Evolutionary conservation across 2,329 filamentous ascomycete species (phyloP), one percentile per base, ranked within the genome.

Genomic region (Botrytis deweyae): DNA sequence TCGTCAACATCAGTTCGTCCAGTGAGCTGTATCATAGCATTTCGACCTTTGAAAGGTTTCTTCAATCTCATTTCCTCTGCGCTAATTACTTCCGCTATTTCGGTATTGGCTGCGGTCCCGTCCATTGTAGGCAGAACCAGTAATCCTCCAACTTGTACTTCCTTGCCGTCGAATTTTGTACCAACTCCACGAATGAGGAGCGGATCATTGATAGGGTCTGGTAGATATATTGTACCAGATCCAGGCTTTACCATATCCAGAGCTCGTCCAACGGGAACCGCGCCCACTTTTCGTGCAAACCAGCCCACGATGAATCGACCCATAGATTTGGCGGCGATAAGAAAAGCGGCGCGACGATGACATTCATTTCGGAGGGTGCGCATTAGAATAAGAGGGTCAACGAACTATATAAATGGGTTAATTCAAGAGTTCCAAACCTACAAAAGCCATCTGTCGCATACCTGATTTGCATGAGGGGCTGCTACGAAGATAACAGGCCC

Each of bases 291-390:
- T 70, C 93, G 89, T 40, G 96, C 95, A 77, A 93, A 88, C 85
- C 92, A 92, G 61, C 96, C 96, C 79, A 99, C 94, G 81, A 98
- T 97, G 81, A 84, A 89, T 79, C 95, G 91, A 79, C 93, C 90
- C 84, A 98, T 97, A 3, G 95, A 98, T 82, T 98, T 98, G 79
- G 97, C 95, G 36, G 96, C 96, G 75, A 97, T 96, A 68, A 99
- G 89, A 80, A 97, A 95, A 70, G 94, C 94, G 74, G 97, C 93
- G 72, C 96, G 93, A 78, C 96, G 93, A 77, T 92, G 91, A 72
- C 94, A 92, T 84, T 98, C 94, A 81, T 89, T 76, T 77, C 93
- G 92, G 74, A 98, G 89, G 22, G 94, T 94, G 77, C 95, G 92
- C 89, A 97, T 97, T 70, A 99, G 88, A 78, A 98, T 92, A 70